A percentile compares a stretch with the other conserved stretches of the same genome.
phyloP scores from a whole-genome alignment of 208 protist species.

The Herpetomonas tarakana region DNA sequence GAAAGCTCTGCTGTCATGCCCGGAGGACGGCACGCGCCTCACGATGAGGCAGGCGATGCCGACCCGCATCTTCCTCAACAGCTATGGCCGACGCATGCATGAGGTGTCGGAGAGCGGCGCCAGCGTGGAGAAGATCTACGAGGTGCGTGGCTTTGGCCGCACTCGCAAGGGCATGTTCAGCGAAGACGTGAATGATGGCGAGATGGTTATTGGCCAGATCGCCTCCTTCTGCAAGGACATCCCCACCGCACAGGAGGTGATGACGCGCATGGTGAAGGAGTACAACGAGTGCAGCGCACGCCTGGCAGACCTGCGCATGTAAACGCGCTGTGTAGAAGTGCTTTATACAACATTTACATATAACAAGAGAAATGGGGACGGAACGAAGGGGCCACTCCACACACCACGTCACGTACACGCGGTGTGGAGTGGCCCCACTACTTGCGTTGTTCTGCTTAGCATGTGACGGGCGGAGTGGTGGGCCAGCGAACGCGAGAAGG shows the following conservation, averaged over 20 bases:
- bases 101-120: slow-evolving; percentile 36
- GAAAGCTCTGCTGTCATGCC: slow-evolving; percentile 23
- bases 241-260: slow-evolving; percentile 29
- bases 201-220: slow-evolving; percentile 72
- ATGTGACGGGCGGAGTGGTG: no score
- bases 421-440: no score
- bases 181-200: slow-evolving; percentile 48
- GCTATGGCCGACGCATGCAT: slow-evolving; percentile 39
- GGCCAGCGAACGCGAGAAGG: no score
- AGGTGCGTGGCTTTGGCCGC: slow-evolving; percentile 38
- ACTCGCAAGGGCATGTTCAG: slow-evolving; percentile 55
- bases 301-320: slow-evolving; percentile 23
- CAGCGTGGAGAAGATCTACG: slow-evolving; percentile 30
- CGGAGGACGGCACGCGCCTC: slow-evolving; percentile 57
- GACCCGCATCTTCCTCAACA: slow-evolving; percentile 52
- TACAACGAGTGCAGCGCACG: slow-evolving; percentile 26
- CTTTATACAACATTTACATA: no score
- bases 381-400: no score
- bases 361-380: no score
- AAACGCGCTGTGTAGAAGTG: not conserved
- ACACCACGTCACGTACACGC: no score
- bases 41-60: slow-evolving; percentile 64
- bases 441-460: no score
- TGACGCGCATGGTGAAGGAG: slow-evolving; percentile 51
- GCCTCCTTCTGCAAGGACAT: slow-evolving; percentile 39